Percentiles rank a stretch among this genome's conserved stretches.
Evolutionary conservation across 2,329 filamentous ascomycete genomes (phyloP).

Genomic region (Didymella pomorum): DNA sequence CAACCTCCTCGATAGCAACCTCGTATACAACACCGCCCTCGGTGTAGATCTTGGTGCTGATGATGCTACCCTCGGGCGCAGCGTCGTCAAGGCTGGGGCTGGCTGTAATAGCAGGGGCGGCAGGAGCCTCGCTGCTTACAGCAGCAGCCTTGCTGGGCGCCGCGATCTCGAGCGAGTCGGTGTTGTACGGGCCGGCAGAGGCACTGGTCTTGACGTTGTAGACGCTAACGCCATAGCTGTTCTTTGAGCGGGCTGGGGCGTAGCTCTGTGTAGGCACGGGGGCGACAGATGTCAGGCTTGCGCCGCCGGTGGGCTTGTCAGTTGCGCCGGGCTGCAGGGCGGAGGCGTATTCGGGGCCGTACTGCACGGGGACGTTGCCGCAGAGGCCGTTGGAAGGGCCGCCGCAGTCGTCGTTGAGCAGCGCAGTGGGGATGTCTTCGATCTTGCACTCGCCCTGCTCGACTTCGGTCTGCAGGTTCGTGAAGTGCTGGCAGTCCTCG

Average conservation of each 20-base stretch:
- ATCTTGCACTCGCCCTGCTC: constrained; percentile 69
- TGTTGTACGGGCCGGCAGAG: constrained; percentile 5
- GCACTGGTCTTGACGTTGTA: constrained; percentile 31
- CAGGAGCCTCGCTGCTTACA: neutral
- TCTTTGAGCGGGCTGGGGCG: constrained; percentile 39
- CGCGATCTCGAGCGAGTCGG: constrained; percentile 19
- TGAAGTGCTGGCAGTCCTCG: constrained; percentile 77
- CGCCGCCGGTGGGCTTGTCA: constrained; percentile 32
- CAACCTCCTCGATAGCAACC: constrained; percentile 55
- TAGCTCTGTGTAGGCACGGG: constrained; percentile 48
- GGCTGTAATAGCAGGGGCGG: constrained; percentile 37
- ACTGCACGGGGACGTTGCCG: constrained; percentile 65
- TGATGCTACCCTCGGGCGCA: constrained; percentile 29
- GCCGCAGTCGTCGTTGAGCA: constrained; percentile 67
- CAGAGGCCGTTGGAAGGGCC: constrained; percentile 69
- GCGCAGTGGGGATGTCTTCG: constrained; percentile 59
- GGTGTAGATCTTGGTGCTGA: constrained; percentile 55
- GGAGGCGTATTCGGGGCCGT: constrained; percentile 54
- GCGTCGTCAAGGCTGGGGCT: constrained; percentile 28
- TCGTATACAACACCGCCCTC: constrained; percentile 55
- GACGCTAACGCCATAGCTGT: constrained; percentile 48
- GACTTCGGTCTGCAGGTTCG: constrained; percentile 64
- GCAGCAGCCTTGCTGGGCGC: constrained; percentile 17
- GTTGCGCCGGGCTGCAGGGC: constrained; percentile 32
- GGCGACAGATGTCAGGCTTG: constrained; percentile 27